These are phyloP conservation scores for Colletotrichum tofieldiae DNA, from an alignment of 2,329 filamentous ascomycete species.

Conservation along the genomic window DNA sequence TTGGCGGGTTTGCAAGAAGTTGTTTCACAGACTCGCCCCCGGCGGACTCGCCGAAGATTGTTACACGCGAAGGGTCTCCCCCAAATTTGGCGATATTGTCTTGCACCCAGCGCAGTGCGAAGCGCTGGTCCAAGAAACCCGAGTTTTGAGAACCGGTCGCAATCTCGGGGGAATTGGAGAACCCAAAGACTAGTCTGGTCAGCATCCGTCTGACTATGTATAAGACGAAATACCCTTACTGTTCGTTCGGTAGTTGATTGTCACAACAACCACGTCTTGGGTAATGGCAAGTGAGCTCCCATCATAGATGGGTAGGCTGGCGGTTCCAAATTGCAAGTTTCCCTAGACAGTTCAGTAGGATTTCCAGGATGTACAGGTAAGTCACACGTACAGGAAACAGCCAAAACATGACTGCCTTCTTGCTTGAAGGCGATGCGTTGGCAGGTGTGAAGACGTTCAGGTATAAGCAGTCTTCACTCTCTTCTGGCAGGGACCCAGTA, in stretches of 20 bases:
- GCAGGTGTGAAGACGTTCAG: conserved; percentile 53
- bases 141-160: conserved; percentile 56
- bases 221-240: conserved; percentile 1
- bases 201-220: background rate
- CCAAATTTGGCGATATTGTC: conserved; percentile 75
- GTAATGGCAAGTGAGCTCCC: conserved; percentile 28
- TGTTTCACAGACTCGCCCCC: conserved; percentile 58
- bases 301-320: conserved; percentile 35
- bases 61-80: conserved; percentile 73
- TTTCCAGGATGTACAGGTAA: background rate
- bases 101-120: conserved; percentile 72
- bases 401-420: conserved; percentile 44
- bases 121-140: conserved; percentile 70
- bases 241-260: conserved; percentile 41
- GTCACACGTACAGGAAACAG: conserved; percentile 32
- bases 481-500: conserved; percentile 36
- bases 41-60: conserved; percentile 72
- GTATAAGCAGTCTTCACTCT: conserved; percentile 55
- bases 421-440: conserved; percentile 9
- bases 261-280: conserved; percentile 39
- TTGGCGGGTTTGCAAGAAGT: conserved; percentile 47
- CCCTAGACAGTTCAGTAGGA: conserved; percentile 5
- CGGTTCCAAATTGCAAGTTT: conserved; percentile 40
- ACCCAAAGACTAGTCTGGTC: conserved; percentile 31
- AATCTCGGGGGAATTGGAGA: conserved; percentile 40